A percentile compares a stretch with the other conserved stretches of the same genome.
Evolutionary conservation across 2,329 filamentous ascomycete species (phyloP).

Genomic region (Fusarium sp.): DNA sequence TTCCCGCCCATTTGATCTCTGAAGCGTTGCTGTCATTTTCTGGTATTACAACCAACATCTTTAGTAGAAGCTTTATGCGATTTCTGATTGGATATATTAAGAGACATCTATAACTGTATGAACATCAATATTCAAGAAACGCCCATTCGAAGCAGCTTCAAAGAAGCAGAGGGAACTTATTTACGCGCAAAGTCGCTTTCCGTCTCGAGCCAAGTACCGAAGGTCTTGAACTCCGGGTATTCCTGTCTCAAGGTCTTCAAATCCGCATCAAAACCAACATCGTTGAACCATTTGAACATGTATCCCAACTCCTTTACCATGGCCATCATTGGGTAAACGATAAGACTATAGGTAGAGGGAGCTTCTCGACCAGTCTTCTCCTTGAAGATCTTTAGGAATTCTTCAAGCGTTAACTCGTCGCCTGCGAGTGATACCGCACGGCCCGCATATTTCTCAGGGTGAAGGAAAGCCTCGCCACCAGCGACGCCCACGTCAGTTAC

Average conservation of each 20-base stretch:
- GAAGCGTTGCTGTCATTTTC: too few species aligned
- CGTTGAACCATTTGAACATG: slow-evolving; percentile 28
- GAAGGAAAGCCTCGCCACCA: slow-evolving; percentile 14
- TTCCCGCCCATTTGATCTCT: neutral
- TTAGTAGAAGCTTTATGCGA: neutral
- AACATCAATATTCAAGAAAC: neutral
- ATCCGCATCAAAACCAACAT: slow-evolving; percentile 15
- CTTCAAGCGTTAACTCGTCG: slow-evolving; percentile 10
- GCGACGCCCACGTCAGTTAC: slow-evolving; percentile 9
- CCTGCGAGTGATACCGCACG: slow-evolving; percentile 13
- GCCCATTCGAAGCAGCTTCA: neutral
- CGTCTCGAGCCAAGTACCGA: slow-evolving; percentile 11
- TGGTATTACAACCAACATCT: too few species aligned
- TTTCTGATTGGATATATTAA: neutral
- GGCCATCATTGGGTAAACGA: slow-evolving; percentile 21
- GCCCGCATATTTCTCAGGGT: slow-evolving; percentile 9
- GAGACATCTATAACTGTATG: neutral
- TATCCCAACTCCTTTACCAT: slow-evolving; percentile 25
- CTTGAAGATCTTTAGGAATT: slow-evolving; percentile 1
- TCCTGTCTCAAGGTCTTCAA: slow-evolving; percentile 14
- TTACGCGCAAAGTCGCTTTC: slow-evolving; percentile 21
- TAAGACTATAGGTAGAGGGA: slow-evolving; percentile 8
- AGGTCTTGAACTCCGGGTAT: slow-evolving; percentile 5
- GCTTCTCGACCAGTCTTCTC: slow-evolving; percentile 10
- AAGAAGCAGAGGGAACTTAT: neutral